Conservation (phyloP, 805 yeast genomes). For the Starmera pachycereana region DNA sequence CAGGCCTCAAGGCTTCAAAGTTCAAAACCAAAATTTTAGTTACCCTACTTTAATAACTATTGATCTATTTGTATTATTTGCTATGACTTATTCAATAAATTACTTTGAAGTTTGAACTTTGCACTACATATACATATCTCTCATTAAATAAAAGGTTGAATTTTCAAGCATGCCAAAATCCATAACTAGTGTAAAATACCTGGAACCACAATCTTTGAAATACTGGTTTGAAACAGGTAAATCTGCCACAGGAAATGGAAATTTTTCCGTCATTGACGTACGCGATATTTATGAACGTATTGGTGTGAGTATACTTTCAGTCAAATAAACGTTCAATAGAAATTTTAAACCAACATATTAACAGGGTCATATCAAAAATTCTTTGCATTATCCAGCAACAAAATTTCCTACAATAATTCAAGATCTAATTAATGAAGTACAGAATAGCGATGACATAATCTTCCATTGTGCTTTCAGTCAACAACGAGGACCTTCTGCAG, state of each 20-base stretch:
- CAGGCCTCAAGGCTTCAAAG: no score
- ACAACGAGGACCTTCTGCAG: constrained; percentile 84
- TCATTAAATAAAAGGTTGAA: no score
- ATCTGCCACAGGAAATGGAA: constrained; percentile 27
- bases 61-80: no score
- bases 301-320: constrained; percentile 42
- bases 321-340: no score
- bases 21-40: no score
- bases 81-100: no score
- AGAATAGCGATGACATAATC: constrained; percentile 40
- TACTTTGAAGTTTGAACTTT: no score
- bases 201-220: constrained; percentile 34
- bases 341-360: background rate
- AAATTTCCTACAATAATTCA: constrained; percentile 27
- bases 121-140: no score
- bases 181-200: constrained; percentile 33
- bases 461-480: constrained; percentile 91
- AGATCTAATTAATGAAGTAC: constrained; percentile 7
- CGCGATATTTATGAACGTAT: constrained; percentile 73
- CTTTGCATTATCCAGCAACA: constrained; percentile 44
- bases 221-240: constrained; percentile 32
- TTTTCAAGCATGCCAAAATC: constrained; percentile 12
- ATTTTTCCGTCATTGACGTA: constrained; percentile 64
- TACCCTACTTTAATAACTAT: no score
- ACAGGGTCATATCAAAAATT: constrained; percentile 48